Evolutionary conservation across 805 yeast species (phyloP), one percentile per base, ranked within the genome.

Genomic region (Myxozyma sirexii): DNA sequence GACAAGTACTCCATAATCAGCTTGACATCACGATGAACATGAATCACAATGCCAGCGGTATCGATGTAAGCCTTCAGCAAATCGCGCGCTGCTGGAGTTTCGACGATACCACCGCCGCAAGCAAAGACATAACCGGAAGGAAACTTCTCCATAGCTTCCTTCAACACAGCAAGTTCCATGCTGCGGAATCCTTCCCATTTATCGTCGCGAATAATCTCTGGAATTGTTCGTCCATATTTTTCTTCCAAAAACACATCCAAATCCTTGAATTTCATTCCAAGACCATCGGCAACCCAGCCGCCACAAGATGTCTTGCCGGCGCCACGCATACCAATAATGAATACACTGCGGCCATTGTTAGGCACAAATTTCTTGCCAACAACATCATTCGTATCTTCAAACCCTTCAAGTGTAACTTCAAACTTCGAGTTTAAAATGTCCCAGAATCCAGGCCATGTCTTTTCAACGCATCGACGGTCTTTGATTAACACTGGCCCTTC

Each of bases 401-500:
- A 79, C 26, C 99, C 99, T 68, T 84, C 87, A 38, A 94, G 74
- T 10, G 74, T 69, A 26, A 83, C 87, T 21, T 84, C 81, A 68
- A 94, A 83, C 49, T 80, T 75, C 51, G 87, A 81, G 71, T 85
- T 91, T 64, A 94, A 78, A 37, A 85, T 82, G 75, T 94, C 99
- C 99, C 99, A 94, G 99, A 99, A 94, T 39, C 97, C 98, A 21
- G 99, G 99, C 99, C 99, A 94, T 0, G 99, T 94, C 77, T 94
- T 94, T 58, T 93, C 96, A 1, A 97, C 96, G 72, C 97, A 90
- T 26, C 87, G 83, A 75, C 97, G 84, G 71, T 93, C 97, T 66
- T 86, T 84, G 60, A 94, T 84, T 64, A 84, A 77, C 0, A 88
- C 93, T 0, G 88, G 85, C 2, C 77, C 78, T 0, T 70, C 68